phyloP scores from a whole-genome alignment of 768 basidiomycete genomes.

The Tylopilus balloui region DNA sequence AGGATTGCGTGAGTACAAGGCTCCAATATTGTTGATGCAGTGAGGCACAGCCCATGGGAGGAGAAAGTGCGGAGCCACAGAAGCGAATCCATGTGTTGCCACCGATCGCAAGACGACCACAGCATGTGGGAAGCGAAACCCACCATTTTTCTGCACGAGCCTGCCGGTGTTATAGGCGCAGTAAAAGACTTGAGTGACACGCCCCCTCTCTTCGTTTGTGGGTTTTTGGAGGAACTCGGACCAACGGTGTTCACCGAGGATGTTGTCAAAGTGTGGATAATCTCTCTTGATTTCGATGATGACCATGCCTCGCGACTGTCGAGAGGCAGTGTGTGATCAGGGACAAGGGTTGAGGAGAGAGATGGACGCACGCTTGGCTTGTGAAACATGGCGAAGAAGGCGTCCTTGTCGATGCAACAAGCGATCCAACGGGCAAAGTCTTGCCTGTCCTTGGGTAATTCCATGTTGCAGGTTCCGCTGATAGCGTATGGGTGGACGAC shows the following conservation, averaged over 20 bases:
- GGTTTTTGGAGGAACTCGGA: conserved; percentile 35
- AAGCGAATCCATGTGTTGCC: background rate
- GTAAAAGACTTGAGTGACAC: conserved; percentile 36
- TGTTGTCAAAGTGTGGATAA: conserved; percentile 28
- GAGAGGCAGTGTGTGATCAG: background rate
- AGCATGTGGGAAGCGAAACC: conserved; percentile 7
- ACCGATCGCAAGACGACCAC: background rate
- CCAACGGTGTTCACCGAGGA: conserved; percentile 45
- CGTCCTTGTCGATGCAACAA: conserved; percentile 33
- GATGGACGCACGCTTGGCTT: conserved; percentile 39
- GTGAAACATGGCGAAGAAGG: conserved; percentile 39
- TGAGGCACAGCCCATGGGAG: background rate
- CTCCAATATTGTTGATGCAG: background rate
- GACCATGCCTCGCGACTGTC: conserved; percentile 41
- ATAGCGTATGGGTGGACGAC: conserved; percentile 42
- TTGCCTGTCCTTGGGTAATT: conserved; percentile 33
- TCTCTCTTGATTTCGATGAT: conserved; percentile 39
- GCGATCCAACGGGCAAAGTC: conserved; percentile 43
- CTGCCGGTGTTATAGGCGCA: conserved; percentile 37
- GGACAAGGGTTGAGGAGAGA: background rate
- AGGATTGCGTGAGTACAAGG: background rate
- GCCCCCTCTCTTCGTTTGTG: conserved; percentile 24
- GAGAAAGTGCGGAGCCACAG: background rate
- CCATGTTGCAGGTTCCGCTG: conserved; percentile 38
- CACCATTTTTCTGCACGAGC: conserved; percentile 43